Base-by-base conservation (phyloP, 192 early-diverging fungal genomes). In the Coemansia guatemalensis region DNA sequence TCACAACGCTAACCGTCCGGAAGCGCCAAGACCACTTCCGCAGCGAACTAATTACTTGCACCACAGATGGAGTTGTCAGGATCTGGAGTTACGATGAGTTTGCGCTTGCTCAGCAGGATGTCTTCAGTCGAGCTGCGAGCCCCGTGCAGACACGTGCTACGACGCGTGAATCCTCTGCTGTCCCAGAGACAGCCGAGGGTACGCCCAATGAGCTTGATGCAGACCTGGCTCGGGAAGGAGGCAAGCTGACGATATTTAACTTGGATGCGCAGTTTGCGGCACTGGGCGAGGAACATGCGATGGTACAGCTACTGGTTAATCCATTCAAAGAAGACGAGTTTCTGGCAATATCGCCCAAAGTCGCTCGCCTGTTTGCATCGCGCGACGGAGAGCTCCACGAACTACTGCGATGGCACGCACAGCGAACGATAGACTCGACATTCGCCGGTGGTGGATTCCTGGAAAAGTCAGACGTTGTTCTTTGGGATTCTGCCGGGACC, bases 51-150 rank as follows among this genome's bases (percentile, higher is more conserved):
- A 64, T 81, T 5, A 75, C 73, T 3, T 81, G 78, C 47, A 60
- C 78, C 1, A 53, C 55, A 5, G 73, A 75, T 29, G 78, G 78
- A n/a, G 64, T 55, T 8, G 60, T 81, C 20, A 60, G 78, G 18
- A 63, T 81, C 18, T 81, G 78, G 78, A 65, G 73, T 41, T 81
- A 68, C 53, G 77, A 80, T 27, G 77, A 80, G 71, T 73, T 79
- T 69, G 76, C 62, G 20, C 48, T 79, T 21, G 68, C 68, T 3
- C 77, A 80, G 62, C 71, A 74, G 39, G 71, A 74, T 18, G 68
- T 68, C 17, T 67, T 70, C 21, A 72, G 75, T 48, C 47, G 69
- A n/a, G 63, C 69, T 11, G 61, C 58, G 11, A 74, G 71, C 27
- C 71, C 71, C 7, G 50, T 44, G 0, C n/a, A 58, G 33, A 50